Evolutionary conservation across 441 rosid species (phyloP), one percentile per base, ranked within the genome.

Genomic region (Croton laevigatus): DNA sequence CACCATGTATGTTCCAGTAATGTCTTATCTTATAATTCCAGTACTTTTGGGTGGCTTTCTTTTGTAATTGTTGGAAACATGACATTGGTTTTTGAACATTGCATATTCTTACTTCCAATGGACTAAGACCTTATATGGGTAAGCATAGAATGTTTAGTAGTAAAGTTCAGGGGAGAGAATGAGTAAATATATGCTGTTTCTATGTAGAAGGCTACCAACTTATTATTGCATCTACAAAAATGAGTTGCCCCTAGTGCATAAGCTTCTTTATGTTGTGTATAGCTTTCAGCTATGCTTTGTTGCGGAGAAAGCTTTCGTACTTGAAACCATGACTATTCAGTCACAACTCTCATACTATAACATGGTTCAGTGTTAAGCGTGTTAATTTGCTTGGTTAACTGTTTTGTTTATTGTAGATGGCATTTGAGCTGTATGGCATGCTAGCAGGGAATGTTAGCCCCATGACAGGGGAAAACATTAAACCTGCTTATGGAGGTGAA

Each of bases 371-470:
- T 34, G 45, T 13, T 57, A 27, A 66, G 34, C 59, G 52, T 69
- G 59, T n/a, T 42, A 60, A 62, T 49, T 42, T 27, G 45, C 53
- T 59, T 27, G 1, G 32, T 27, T 63, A 59, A 66, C 46, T 69
- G 46, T 75, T 66, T 63, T 63, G 20, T 62, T 54, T 75, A 65
- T 23, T 65, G 68, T 78, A 95, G 99, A 95, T 95, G 98, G 99
- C 98, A 8, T 96, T 91, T 81, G 99, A 96, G 76, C 81, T 96
- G 62, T 96, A 93, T 81, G 97, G 96, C 23, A 88, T 93, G 94
- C 86, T 96, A 65, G 99, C 98, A 78, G 97, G 97, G 71, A 93
- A 84, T 77, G 94, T 96, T 73, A 96, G 97, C 82, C 96, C 97
- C 40, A 87, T 86, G 97, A 96, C 98, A 0, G 98, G 99, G 54